Evolutionary conservation across 768 basidiomycete species (phyloP), one percentile per base, ranked within the genome.

Genomic region (Cystobasidium ongulense): DNA sequence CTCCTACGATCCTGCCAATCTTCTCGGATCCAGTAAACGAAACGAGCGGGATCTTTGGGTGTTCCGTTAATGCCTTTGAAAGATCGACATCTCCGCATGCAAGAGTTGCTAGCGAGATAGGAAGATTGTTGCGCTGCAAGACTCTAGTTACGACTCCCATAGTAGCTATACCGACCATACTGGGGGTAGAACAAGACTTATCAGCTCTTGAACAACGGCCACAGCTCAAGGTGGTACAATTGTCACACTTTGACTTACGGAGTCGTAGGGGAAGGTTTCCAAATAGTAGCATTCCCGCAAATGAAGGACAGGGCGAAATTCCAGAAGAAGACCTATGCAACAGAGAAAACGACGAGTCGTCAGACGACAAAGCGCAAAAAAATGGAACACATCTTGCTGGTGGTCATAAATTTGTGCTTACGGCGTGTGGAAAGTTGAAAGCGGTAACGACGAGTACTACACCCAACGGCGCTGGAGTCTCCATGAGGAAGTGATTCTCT

Each of bases 351-450:
- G 72, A 50, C 11, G 23, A 25, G 70, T 1, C 43, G 35, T 63
- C 57, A 62, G 38, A 39, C 39, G 23, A 36, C 36, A 27, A 31
- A 23, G 13, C 10, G 1, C 39, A 39, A 17, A 39, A 17, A 39
- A 17, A 17, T 7, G 39, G 39, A 7, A 7, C 17, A 7, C 39
- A 50, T n/a, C 46, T 4, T 50, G 46, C 46, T 17, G 39, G 8
- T 17, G n/a, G 46, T 21, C 5, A 33, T 33, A 59, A 25, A 73
- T 53, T 68, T 21, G 31, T 23, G 3, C 91, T 92, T 53, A 94
- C 91, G 38, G 92, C 92, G 52, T 91, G 88, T 11, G 95, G 95
- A 80, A 97, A 98, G 81, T 98, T 98, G 84, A 96, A 97, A 0
- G 95, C 95, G 25, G 91, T 89, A 64, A 98, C 64, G 23, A 77